A percentile compares a stretch with the other conserved stretches of the same genome.
Conservation (phyloP, 371 early-diverging fungal species). For the Syncephalastrum sp. region DNA sequence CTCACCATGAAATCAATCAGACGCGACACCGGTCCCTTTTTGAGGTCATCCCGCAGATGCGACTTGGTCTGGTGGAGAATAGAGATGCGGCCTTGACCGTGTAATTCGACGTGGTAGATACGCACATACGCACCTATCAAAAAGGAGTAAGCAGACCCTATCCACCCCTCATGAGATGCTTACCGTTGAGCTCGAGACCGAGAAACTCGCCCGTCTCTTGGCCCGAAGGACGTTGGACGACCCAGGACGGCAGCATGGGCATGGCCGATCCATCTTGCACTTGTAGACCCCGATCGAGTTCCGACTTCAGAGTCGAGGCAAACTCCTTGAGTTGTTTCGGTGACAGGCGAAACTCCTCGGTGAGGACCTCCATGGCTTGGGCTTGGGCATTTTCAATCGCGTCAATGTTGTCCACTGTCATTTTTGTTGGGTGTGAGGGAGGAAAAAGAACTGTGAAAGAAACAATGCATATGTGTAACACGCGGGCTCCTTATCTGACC, state of each 20-base stretch:
- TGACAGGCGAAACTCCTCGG: slow-evolving; percentile 48
- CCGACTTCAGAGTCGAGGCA: slow-evolving; percentile 52
- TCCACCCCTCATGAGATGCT: neutral
- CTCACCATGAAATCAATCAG: slow-evolving; percentile 84
- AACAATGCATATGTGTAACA: too few species aligned
- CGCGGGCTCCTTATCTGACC: too few species aligned
- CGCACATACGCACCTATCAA: slow-evolving; percentile 71
- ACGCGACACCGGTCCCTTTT: slow-evolving; percentile 46
- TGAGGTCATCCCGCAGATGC: slow-evolving; percentile 72
- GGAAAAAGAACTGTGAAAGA: too few species aligned
- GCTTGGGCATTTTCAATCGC: slow-evolving; percentile 3
- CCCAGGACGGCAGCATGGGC: slow-evolving; percentile 64
- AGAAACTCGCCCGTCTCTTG: slow-evolving; percentile 83
- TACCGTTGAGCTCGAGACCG: slow-evolving; percentile 92
- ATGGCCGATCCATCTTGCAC: slow-evolving; percentile 42
- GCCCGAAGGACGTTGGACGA: slow-evolving; percentile 67
- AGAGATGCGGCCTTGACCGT: slow-evolving; percentile 65
- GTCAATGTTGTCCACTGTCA: too few species aligned
- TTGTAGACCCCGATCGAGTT: slow-evolving; percentile 70
- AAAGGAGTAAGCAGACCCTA: neutral
- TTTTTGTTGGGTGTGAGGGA: too few species aligned
- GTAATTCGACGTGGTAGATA: slow-evolving; percentile 78
- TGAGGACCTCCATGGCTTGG: slow-evolving; percentile 11
- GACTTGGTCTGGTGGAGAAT: slow-evolving; percentile 75
- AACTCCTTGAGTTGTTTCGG: slow-evolving; percentile 49